Evolutionary conservation across 345 rosid species (phyloP).

Genomic region (Kernera saxatilis): DNA sequence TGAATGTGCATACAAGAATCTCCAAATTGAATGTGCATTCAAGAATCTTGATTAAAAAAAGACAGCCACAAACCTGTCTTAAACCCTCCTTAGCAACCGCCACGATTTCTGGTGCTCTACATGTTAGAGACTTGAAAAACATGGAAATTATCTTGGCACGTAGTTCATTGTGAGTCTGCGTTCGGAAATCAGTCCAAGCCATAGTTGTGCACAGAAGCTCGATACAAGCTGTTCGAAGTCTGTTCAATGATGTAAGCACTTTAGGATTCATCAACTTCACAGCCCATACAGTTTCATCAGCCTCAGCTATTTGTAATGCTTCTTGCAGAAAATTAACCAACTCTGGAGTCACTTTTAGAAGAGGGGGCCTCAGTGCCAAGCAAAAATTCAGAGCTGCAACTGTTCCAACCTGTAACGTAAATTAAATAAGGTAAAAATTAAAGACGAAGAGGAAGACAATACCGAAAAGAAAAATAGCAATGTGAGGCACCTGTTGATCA

Average conservation of each 20-base stretch:
- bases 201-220: constrained; percentile 95
- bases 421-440: constrained; percentile 17
- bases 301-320: constrained; percentile 96
- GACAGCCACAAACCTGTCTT: constrained; percentile 68
- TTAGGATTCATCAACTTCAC: constrained; percentile 89
- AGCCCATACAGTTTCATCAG: constrained; percentile 89
- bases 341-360: constrained; percentile 90
- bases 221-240: constrained; percentile 93
- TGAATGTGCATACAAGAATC: neutral
- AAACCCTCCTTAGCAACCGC: constrained; percentile 98
- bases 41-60: neutral
- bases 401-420: constrained; percentile 71
- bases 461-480: constrained; percentile 11
- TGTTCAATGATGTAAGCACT: constrained; percentile 71
- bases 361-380: constrained; percentile 96
- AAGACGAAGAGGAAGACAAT: constrained; percentile 11
- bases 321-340: constrained; percentile 96
- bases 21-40: neutral
- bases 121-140: constrained; percentile 97
- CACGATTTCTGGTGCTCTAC: constrained; percentile 92
- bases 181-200: constrained; percentile 97
- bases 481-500: constrained; percentile 82
- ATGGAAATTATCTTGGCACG: constrained; percentile 93
- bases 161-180: constrained; percentile 73
- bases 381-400: constrained; percentile 95